phyloP scores from a whole-genome alignment of 1,139 yeast genomes.

The Saccharomyces hybrid region DNA sequence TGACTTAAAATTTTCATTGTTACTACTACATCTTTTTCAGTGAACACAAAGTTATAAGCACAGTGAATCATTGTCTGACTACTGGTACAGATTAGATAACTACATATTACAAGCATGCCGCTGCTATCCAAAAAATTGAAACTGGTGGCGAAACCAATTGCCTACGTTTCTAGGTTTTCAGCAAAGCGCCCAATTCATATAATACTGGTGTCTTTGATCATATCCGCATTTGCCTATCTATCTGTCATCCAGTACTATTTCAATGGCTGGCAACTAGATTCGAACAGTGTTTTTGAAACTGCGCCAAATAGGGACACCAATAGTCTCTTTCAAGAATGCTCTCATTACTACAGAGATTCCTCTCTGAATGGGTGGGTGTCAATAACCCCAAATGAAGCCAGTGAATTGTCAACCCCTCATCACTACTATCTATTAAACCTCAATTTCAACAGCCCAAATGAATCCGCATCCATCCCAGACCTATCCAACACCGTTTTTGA shows the following conservation, averaged over 20 bases:
- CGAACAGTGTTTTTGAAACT: conserved; percentile 15
- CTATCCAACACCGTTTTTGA: conserved; percentile 21
- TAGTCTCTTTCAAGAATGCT: conserved; percentile 22
- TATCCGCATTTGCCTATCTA: conserved; percentile 77
- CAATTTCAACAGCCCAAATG: conserved; percentile 18
- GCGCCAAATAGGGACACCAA: conserved; percentile 14
- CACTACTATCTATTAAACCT: conserved; percentile 27
- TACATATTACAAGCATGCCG: conserved; percentile 19
- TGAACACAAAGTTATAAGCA: background rate
- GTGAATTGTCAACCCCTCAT: conserved; percentile 11
- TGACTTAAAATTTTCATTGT: background rate
- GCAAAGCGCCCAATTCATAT: conserved; percentile 89
- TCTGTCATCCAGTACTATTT: conserved; percentile 76
- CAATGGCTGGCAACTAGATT: conserved; percentile 26
- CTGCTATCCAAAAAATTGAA: conserved; percentile 22
- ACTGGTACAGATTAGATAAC: background rate
- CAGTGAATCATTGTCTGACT: background rate
- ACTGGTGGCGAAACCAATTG: conserved; percentile 32
- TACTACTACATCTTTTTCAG: background rate
- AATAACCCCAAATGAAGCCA: conserved; percentile 16
- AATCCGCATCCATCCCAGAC: conserved; percentile 15
- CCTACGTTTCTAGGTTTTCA: conserved; percentile 51
- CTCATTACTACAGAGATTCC: conserved; percentile 22
- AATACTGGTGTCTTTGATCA: conserved; percentile 60
- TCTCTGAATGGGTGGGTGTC: conserved; percentile 18